Conservation (phyloP, 805 yeast species). For the Maudiozyma serrabonitensis region DNA sequence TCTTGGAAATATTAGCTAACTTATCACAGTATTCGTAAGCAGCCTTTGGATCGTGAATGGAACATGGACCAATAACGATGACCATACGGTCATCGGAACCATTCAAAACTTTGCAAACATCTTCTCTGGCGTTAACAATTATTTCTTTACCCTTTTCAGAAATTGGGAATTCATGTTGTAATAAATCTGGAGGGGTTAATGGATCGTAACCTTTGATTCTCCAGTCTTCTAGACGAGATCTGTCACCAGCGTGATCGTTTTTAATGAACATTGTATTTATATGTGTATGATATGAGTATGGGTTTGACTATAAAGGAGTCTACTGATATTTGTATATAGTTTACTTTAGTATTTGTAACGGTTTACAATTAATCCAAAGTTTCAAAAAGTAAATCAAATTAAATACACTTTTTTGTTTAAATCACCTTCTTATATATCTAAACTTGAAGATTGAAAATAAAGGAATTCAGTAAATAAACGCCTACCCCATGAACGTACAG, state of each 20-base stretch:
- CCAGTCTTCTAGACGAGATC: constrained; percentile 67
- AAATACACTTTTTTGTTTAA: too few species aligned
- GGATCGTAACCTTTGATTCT: constrained; percentile 88
- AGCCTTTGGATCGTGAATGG: constrained; percentile 88
- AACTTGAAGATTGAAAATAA: too few species aligned
- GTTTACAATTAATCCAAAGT: too few species aligned
- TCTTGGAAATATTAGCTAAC: constrained; percentile 48
- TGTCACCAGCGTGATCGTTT: constrained; percentile 78
- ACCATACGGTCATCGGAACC: constrained; percentile 83
- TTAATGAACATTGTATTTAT: constrained; percentile 60
- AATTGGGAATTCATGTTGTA: constrained; percentile 78
- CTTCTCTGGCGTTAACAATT: constrained; percentile 68
- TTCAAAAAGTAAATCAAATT: too few species aligned
- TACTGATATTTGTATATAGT: too few species aligned
- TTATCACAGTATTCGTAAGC: constrained; percentile 80
- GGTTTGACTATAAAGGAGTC: background rate
- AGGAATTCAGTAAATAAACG: too few species aligned
- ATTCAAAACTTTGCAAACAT: constrained; percentile 58
- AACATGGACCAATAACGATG: constrained; percentile 93
- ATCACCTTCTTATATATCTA: too few species aligned
- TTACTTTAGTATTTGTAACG: too few species aligned
- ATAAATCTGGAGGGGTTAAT: constrained; percentile 85
- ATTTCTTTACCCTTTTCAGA: constrained; percentile 47
- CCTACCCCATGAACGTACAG: too few species aligned
- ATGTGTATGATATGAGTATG: background rate